phyloP scores from a whole-genome alignment of 805 yeast species.

The Clavispora fructus region DNA sequence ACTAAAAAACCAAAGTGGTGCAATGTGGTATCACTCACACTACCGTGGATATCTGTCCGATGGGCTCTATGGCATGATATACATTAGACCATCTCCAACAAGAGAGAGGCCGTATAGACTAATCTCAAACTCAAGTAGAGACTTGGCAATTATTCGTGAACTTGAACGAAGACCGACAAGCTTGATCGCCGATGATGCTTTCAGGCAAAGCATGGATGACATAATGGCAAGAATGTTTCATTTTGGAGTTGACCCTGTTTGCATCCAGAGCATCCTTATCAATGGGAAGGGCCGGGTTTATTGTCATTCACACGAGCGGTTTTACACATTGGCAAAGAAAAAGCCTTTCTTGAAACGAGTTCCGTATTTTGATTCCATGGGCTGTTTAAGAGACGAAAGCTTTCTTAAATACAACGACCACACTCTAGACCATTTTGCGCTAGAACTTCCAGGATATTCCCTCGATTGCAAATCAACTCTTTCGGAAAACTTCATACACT shows the following conservation, averaged over 20 bases:
- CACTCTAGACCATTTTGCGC: conserved; percentile 13
- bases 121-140: conserved; percentile 17
- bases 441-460: conserved; percentile 23
- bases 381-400: conserved; percentile 16
- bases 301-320: conserved; percentile 15
- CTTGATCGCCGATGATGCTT: conserved; percentile 36
- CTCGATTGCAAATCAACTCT: conserved; percentile 17
- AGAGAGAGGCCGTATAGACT: conserved; percentile 29
- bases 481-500: conserved; percentile 15
- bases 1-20: conserved; percentile 38
- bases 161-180: conserved; percentile 21
- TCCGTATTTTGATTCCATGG: conserved; percentile 17
- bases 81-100: conserved; percentile 31
- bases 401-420: conserved; percentile 10
- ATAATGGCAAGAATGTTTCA: conserved; percentile 29
- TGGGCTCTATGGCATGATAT: conserved; percentile 45
- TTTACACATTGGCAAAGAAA: conserved; percentile 12
- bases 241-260: conserved; percentile 30
- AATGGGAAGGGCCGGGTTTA: conserved; percentile 27
- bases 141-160: conserved; percentile 21
- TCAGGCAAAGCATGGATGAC: conserved; percentile 29
- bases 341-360: conserved; percentile 7
- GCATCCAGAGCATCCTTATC: conserved; percentile 24
- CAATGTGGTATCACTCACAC: conserved; percentile 56
- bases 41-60: conserved; percentile 41